Base-by-base conservation (phyloP, 352 stramenopile species). In the Globisporangium ultimum region DNA sequence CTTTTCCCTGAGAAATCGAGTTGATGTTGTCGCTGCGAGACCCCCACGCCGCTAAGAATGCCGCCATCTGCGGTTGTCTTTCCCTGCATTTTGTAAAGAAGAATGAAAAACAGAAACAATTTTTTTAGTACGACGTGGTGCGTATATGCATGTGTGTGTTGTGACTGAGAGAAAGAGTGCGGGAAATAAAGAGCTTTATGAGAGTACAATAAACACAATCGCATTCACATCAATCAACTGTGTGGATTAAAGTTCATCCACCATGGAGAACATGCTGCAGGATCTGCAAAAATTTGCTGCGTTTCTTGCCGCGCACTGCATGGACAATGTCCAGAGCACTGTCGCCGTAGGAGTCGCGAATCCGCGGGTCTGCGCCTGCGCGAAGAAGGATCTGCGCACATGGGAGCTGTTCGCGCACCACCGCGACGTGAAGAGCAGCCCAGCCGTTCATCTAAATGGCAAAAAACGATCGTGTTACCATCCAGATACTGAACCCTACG, bases 371-470 rank as follows among this genome's bases (percentile, higher is more conserved):
- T 1, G 79, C 78, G 8, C 77, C 84, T 0, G 68, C 64, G 5
- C 55, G 51, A 3, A 93, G 45, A 13, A 93, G 76, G 24, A 80
- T 48, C 17, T 77, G 70, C n/a, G 75, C 62, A 42, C 80, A 86
- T 8, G 64, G 46, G 9, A 83, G 52, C 32, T 71, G 45, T 15
- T 78, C 65, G 2, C 80, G 81, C n/a, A 85, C 71, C 0, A 80
- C 68, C 0, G 84, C 84, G 9, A 93, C 64, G 53, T 93, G 83
- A 6, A 93, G 71, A 48, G 83, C 68, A 22, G 77, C 73, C 84
- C 84, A 93, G 10, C 77, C 74, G 48, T 82, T 89, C 24, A 89
- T 69, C 66, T 85, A 22, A n/a, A 32, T 2, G 24, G 24, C n/a
- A 5, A 32, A 32, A 32, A 32, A 32, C 24, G 2, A 32, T 32